Evolutionary conservation across 2,329 filamentous ascomycete genomes (phyloP).

Genomic region (Exophiala sp.): DNA sequence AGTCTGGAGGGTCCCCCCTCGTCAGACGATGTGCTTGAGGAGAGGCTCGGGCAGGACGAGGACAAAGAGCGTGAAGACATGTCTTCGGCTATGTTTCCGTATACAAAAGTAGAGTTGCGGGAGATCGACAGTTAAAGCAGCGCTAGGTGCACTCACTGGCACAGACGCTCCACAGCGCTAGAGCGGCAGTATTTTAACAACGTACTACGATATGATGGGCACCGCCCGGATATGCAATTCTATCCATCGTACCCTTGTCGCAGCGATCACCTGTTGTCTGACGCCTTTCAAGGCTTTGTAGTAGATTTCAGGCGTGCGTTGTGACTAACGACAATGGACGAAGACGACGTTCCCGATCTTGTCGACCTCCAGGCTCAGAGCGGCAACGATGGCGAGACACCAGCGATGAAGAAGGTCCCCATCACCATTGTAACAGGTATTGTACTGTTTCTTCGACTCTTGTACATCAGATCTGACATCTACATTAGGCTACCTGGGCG

Average conservation of each 20-base stretch:
- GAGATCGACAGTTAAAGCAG: conserved; percentile 1
- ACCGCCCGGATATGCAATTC: no score
- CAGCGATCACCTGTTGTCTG: no score
- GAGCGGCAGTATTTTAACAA: no score
- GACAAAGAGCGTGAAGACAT: not conserved
- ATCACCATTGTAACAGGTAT: conserved; percentile 51
- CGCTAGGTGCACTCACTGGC: not conserved
- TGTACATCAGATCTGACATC: conserved; percentile 4
- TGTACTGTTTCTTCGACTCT: not conserved
- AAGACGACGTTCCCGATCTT: conserved; percentile 44
- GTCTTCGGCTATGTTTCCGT: conserved; percentile 1
- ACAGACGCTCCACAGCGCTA: no score
- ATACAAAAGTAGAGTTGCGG: not conserved
- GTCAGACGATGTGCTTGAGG: not conserved
- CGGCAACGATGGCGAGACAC: conserved; percentile 14
- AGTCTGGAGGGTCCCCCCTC: not conserved
- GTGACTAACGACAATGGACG: conserved; percentile 31
- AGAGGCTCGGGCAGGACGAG: not conserved
- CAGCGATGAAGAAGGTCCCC: conserved; percentile 41
- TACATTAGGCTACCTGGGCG: conserved; percentile 78
- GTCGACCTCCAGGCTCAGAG: conserved; percentile 34
- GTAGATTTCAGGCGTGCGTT: not conserved
- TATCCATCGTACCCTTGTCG: no score
- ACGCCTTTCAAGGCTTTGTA: not conserved
- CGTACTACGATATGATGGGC: no score